Conservation (phyloP, 345 rosid species). For the Turnera subulata region DNA sequence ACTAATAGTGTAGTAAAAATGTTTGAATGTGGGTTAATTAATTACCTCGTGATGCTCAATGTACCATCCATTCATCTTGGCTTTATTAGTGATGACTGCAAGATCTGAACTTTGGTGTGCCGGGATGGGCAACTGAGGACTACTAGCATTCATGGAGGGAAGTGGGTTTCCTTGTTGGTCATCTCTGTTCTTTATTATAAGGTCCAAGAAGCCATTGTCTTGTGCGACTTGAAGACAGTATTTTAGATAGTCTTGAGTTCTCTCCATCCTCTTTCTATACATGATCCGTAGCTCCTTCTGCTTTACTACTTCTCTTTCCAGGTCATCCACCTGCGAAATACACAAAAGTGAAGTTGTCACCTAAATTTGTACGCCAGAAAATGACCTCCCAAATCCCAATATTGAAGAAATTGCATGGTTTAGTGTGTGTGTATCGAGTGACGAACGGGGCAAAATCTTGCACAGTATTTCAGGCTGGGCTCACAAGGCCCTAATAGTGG, state of each 20-base stretch:
- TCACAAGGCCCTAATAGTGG: too few species aligned
- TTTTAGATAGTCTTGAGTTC: slow-evolving; percentile 49
- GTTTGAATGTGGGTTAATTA: too few species aligned
- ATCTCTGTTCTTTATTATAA: slow-evolving; percentile 26
- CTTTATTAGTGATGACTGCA: slow-evolving; percentile 24
- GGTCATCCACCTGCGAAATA: slow-evolving; percentile 32
- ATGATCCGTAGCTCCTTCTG: slow-evolving; percentile 36
- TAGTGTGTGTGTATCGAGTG: too few species aligned
- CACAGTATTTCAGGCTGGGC: too few species aligned
- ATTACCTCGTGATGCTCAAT: slow-evolving; percentile 45
- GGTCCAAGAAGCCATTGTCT: slow-evolving; percentile 47
- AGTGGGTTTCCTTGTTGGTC: slow-evolving; percentile 13
- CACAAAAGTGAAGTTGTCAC: background rate
- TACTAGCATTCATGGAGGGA: slow-evolving; percentile 5
- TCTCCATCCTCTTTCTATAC: slow-evolving; percentile 46
- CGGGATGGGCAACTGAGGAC: slow-evolving; percentile 5
- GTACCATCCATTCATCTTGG: slow-evolving; percentile 48
- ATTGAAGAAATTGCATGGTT: too few species aligned
- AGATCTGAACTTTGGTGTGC: slow-evolving; percentile 19
- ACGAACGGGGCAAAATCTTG: background rate
- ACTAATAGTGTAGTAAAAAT: background rate
- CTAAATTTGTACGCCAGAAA: background rate
- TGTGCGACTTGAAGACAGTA: slow-evolving; percentile 60
- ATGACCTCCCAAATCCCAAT: background rate
- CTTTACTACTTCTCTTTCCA: slow-evolving; percentile 36